Conservation (phyloP, 2,329 filamentous ascomycete genomes). For the Colletotrichum sp. region DNA sequence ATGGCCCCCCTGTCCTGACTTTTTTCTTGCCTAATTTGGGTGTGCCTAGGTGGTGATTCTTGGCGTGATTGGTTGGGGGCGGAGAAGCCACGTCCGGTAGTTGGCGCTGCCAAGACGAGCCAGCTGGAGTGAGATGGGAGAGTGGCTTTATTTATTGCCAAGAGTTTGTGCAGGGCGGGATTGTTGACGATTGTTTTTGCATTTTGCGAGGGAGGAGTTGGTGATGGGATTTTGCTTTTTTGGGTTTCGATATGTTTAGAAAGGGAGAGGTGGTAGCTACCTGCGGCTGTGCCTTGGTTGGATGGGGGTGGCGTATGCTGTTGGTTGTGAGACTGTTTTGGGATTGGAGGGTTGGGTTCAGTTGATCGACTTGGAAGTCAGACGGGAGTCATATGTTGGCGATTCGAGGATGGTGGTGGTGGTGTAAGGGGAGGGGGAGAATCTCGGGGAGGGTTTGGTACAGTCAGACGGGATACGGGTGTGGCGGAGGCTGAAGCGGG, state of each 20-base stretch:
- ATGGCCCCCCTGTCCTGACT: background rate
- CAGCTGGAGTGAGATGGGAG: background rate
- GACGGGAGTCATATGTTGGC: background rate
- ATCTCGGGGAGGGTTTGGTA: background rate
- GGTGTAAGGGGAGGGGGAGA: background rate
- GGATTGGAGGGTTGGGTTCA: background rate
- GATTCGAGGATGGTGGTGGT: background rate
- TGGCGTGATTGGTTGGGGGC: constrained; percentile 13
- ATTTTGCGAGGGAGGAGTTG: background rate
- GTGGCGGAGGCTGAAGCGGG: background rate
- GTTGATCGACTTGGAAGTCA: background rate
- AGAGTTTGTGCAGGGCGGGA: background rate
- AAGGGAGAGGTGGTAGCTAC: background rate
- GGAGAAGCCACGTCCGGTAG: background rate
- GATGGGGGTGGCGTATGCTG: background rate
- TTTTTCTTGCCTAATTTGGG: constrained; percentile 3
- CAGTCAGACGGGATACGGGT: constrained; percentile 1
- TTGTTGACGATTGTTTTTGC: background rate
- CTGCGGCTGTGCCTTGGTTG: background rate
- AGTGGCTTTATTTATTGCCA: background rate
- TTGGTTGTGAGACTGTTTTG: background rate
- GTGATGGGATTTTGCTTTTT: background rate
- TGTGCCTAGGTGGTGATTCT: background rate
- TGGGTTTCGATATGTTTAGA: background rate
- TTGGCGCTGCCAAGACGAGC: background rate